Percentiles rank a stretch among this genome's conserved stretches.
phyloP scores from a whole-genome alignment of 2,329 filamentous ascomycete genomes.

The Juglanconis sp. region DNA sequence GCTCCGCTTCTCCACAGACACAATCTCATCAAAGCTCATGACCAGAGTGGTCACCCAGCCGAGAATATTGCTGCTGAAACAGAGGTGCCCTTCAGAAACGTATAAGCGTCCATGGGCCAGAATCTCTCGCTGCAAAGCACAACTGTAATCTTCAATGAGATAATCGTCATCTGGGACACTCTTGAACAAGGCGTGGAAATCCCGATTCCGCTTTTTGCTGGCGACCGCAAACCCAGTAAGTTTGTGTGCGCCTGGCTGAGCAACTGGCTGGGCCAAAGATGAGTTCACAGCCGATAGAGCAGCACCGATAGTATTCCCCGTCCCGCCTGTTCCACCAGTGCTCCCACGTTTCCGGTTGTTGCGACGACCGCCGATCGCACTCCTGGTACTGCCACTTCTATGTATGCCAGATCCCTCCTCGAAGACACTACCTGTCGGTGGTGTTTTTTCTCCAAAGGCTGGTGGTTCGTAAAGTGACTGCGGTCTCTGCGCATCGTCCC shows the following conservation, averaged over 20 bases:
- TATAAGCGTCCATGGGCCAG: slow-evolving; percentile 90
- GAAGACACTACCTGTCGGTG: slow-evolving; percentile 61
- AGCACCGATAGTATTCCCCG: slow-evolving; percentile 65
- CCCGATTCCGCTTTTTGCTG: slow-evolving; percentile 90
- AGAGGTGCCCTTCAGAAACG: slow-evolving; percentile 94
- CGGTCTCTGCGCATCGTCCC: slow-evolving; percentile 37
- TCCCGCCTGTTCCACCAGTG: slow-evolving; percentile 49
- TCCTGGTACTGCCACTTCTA: slow-evolving; percentile 65
- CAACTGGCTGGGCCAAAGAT: slow-evolving; percentile 63
- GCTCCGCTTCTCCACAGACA: slow-evolving; percentile 93
- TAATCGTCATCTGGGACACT: slow-evolving; percentile 98
- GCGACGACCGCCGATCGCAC: slow-evolving; percentile 42
- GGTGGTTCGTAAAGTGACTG: slow-evolving; percentile 49
- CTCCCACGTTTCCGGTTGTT: slow-evolving; percentile 74
- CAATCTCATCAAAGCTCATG: slow-evolving; percentile 97
- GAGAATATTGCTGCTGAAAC: slow-evolving; percentile 98
- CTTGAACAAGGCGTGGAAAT: slow-evolving; percentile 91
- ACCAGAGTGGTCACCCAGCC: slow-evolving; percentile 97
- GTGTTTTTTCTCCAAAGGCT: slow-evolving; percentile 57
- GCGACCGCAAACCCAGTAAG: slow-evolving; percentile 94
- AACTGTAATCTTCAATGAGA: slow-evolving; percentile 97
- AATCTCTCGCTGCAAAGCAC: slow-evolving; percentile 92
- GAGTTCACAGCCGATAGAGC: slow-evolving; percentile 68
- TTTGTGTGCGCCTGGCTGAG: slow-evolving; percentile 62
- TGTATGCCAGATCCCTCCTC: slow-evolving; percentile 61